phyloP scores from a whole-genome alignment of 306 rosid species.

The Casuarina cunninghamiana region DNA sequence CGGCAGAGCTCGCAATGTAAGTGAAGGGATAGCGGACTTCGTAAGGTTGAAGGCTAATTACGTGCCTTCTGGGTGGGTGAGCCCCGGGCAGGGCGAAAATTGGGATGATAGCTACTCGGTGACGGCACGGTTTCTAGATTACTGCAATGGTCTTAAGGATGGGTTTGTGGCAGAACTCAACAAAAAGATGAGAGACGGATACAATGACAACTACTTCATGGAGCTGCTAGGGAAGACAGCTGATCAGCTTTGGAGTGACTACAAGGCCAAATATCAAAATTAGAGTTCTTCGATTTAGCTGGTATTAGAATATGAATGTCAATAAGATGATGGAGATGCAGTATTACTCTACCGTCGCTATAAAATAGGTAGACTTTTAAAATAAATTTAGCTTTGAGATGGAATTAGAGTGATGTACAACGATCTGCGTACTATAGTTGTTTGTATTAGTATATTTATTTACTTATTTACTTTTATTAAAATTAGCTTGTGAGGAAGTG shows the following conservation, averaged over 20 bases:
- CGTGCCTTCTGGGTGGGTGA: conserved; percentile 14
- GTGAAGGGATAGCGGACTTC: conserved; percentile 47
- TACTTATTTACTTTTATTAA: too few species aligned
- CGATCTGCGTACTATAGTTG: too few species aligned
- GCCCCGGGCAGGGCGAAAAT: conserved; percentile 17
- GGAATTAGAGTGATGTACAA: too few species aligned
- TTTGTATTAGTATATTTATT: too few species aligned
- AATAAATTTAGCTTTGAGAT: too few species aligned
- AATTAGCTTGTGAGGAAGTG: too few species aligned
- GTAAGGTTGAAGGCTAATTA: conserved; percentile 43
- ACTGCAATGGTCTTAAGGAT: conserved; percentile 27
- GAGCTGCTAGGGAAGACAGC: conserved; percentile 44
- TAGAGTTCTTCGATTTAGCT: too few species aligned
- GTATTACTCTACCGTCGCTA: neutral
- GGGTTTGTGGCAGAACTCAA: conserved; percentile 56
- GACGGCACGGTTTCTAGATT: conserved; percentile 44
- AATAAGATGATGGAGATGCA: neutral
- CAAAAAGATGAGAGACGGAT: conserved; percentile 38
- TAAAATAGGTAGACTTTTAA: too few species aligned
- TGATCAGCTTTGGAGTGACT: conserved; percentile 46
- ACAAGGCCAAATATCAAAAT: too few species aligned
- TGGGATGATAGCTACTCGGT: conserved; percentile 38
- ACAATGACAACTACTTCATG: conserved; percentile 34
- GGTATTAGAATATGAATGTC: neutral
- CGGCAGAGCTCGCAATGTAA: neutral